Conservation (phyloP, 306 rosid species). For the Sophora flavescens region DNA sequence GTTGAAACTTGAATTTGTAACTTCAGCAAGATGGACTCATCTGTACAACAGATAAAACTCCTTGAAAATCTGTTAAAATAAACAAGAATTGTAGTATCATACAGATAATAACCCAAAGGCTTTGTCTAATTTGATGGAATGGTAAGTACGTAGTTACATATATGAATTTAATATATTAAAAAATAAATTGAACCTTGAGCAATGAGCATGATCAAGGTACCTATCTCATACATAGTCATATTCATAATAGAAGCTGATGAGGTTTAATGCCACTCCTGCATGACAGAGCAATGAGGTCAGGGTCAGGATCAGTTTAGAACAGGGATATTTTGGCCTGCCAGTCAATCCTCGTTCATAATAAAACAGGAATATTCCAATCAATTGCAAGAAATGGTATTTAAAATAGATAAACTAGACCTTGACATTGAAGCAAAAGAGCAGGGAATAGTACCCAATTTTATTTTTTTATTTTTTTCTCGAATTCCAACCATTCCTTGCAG, state of each 20-base stretch:
- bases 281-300: conserved; percentile 34
- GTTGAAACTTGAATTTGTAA: too few species aligned
- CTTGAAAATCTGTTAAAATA: too few species aligned
- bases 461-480: conserved; percentile 76
- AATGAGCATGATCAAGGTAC: not conserved
- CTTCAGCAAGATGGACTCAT: too few species aligned
- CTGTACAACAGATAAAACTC: too few species aligned
- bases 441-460: conserved; percentile 61
- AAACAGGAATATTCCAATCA: conserved; percentile 60
- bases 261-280: conserved; percentile 35
- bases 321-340: conserved; percentile 52
- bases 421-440: conserved; percentile 44
- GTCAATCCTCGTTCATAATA: conserved; percentile 56
- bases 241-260: conserved; percentile 5
- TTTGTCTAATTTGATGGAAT: too few species aligned
- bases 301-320: conserved; percentile 42
- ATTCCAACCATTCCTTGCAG: conserved; percentile 68
- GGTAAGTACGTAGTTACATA: too few species aligned
- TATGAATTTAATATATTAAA: not conserved
- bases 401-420: conserved; percentile 43
- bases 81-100: too few species aligned
- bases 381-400: conserved; percentile 31
- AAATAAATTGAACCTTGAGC: not conserved
- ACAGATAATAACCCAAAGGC: too few species aligned
- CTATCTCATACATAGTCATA: not conserved